Evolutionary conservation across 495 filamentous ascomycete species (phyloP).

Genomic region (Barbatosphaeria neglecta): DNA sequence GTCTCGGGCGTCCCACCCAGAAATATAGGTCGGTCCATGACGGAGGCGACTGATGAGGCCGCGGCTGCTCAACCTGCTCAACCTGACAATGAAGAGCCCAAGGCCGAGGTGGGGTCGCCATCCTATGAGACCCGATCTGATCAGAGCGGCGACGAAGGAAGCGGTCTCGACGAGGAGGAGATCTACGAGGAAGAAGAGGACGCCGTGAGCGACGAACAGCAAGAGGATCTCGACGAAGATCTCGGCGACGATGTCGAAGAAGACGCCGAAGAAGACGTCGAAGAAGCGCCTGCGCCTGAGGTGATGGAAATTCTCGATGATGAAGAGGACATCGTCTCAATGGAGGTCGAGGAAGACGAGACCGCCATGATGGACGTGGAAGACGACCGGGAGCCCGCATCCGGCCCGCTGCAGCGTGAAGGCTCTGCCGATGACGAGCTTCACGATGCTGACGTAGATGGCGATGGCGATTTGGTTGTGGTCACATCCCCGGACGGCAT

Average conservation of each 20-base stretch:
- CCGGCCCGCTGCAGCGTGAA: too few species aligned
- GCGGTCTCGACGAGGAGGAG: neutral
- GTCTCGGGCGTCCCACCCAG: neutral
- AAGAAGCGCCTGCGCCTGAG: too few species aligned
- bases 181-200: neutral
- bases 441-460: too few species aligned
- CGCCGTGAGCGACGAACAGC: neutral
- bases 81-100: neutral
- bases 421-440: too few species aligned
- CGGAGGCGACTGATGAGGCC: neutral
- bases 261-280: neutral
- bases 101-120: neutral
- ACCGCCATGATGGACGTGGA: too few species aligned
- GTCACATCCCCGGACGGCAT: too few species aligned
- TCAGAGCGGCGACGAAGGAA: neutral
- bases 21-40: constrained; percentile 1
- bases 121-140: neutral
- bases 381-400: too few species aligned
- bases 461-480: too few species aligned
- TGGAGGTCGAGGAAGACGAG: too few species aligned
- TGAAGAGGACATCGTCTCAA: too few species aligned
- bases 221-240: neutral
- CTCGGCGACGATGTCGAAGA: neutral
- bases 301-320: too few species aligned
- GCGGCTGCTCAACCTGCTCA: neutral